Conservation (phyloP, 2,329 filamentous ascomycete species). For the Claviceps paspali region DNA sequence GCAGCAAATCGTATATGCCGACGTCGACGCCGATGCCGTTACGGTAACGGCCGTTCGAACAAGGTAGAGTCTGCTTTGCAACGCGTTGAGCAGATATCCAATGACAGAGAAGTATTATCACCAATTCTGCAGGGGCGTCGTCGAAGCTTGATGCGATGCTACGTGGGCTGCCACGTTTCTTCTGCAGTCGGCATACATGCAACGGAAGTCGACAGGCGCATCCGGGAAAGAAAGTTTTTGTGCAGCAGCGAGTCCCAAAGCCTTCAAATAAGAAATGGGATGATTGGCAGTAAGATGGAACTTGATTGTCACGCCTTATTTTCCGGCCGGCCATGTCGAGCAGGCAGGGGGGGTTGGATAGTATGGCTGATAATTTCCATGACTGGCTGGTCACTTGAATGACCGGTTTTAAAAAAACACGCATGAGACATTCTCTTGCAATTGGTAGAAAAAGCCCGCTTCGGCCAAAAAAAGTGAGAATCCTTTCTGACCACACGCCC, state of each 20-base stretch:
- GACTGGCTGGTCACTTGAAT: background rate
- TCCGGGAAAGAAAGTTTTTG: background rate
- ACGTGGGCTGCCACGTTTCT: conserved; percentile 4
- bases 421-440: background rate
- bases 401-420: no score
- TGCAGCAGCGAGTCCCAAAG: background rate
- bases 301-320: background rate
- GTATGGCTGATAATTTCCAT: background rate
- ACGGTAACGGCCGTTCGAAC: background rate
- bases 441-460: background rate
- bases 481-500: background rate
- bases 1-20: background rate
- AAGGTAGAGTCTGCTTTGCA: background rate
- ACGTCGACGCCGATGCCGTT: background rate
- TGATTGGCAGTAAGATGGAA: background rate
- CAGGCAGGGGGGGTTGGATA: background rate
- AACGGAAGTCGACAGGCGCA: background rate
- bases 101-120: background rate
- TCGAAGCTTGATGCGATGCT: conserved; percentile 3
- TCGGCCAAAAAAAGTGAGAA: background rate
- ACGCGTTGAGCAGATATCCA: background rate
- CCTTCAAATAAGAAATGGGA: conserved; percentile 1
- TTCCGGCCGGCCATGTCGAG: conserved; percentile 4
- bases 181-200: background rate
- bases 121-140: background rate